A percentile compares a stretch with the other conserved stretches of the same genome.
Evolutionary conservation across 768 basidiomycete genomes (phyloP).

Genomic region (Psilocybe sp.): DNA sequence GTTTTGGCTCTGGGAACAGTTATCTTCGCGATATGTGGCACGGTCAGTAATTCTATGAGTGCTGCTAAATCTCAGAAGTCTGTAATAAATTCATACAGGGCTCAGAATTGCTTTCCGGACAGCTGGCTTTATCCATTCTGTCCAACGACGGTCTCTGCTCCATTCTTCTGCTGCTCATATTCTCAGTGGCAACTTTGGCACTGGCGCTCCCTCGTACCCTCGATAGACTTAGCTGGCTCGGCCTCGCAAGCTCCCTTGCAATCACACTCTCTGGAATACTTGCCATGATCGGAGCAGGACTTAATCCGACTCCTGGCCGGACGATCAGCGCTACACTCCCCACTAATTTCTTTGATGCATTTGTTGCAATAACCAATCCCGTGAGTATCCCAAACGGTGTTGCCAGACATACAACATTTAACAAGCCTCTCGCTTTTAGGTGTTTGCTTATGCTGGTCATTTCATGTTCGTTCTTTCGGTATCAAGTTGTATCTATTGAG

Average conservation of each 20-base stretch:
- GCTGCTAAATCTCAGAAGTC: background rate
- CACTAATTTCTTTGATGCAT: constrained; percentile 4
- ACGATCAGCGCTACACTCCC: constrained; percentile 1
- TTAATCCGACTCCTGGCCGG: constrained; percentile 2
- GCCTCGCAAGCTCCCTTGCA: background rate
- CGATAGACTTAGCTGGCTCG: constrained; percentile 5
- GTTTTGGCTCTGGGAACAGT: constrained; percentile 4
- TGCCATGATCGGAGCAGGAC: constrained; percentile 7
- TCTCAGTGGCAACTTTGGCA: constrained; percentile 5
- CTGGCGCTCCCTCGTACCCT: constrained; percentile 5
- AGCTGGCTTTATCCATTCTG: constrained; percentile 3
- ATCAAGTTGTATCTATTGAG: background rate
- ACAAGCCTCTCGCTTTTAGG: background rate
- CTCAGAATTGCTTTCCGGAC: constrained; percentile 6
- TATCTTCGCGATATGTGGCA: constrained; percentile 7
- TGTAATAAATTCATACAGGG: background rate
- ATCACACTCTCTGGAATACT: constrained; percentile 4
- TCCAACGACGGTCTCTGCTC: constrained; percentile 7
- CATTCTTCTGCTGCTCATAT: constrained; percentile 5
- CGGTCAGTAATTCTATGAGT: background rate
- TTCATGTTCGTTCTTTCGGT: background rate
- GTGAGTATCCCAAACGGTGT: background rate
- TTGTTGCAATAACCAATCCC: constrained; percentile 7
- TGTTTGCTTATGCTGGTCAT: constrained; percentile 7
- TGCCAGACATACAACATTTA: background rate